phyloP scores from a whole-genome alignment of 2,329 filamentous ascomycete genomes.

The Esteya vermicola region DNA sequence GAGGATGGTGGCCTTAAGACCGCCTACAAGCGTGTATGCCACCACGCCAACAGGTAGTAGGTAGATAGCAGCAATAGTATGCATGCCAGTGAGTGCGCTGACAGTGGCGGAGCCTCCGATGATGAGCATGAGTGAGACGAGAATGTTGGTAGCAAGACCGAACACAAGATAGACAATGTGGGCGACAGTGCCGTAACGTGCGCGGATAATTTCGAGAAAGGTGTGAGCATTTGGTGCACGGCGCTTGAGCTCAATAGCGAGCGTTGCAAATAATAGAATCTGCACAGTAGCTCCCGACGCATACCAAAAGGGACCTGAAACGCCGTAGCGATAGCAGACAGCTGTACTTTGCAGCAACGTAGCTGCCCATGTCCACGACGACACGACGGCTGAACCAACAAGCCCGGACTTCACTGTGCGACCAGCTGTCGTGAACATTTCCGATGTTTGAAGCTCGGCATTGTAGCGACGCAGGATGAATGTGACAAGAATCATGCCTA shows the following conservation, averaged over 20 bases:
- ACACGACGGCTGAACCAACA: conserved; percentile 80
- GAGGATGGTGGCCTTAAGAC: conserved; percentile 77
- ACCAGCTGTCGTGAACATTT: conserved; percentile 85
- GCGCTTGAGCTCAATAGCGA: conserved; percentile 81
- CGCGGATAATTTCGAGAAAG: conserved; percentile 70
- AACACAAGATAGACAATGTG: conserved; percentile 75
- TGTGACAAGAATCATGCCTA: conserved; percentile 23
- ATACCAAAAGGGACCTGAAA: conserved; percentile 48
- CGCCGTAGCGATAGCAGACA: conserved; percentile 71
- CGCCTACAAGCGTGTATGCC: conserved; percentile 62
- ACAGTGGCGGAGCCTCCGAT: conserved; percentile 71
- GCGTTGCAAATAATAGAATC: conserved; percentile 77
- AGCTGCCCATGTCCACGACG: conserved; percentile 86
- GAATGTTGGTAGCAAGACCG: conserved; percentile 69
- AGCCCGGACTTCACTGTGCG: conserved; percentile 80
- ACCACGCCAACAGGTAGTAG: conserved; percentile 69
- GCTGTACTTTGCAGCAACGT: conserved; percentile 65
- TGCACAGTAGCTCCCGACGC: conserved; percentile 65
- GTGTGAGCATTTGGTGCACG: conserved; percentile 77
- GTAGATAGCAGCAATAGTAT: conserved; percentile 71
- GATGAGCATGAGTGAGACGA: conserved; percentile 80
- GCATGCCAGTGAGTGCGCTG: conserved; percentile 55
- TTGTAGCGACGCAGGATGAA: conserved; percentile 25
- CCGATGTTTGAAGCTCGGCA: conserved; percentile 67
- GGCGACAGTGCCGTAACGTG: conserved; percentile 57